Conservation (phyloP, 1,284 basidiomycete genomes). For the Ganoderma lucidum region DNA sequence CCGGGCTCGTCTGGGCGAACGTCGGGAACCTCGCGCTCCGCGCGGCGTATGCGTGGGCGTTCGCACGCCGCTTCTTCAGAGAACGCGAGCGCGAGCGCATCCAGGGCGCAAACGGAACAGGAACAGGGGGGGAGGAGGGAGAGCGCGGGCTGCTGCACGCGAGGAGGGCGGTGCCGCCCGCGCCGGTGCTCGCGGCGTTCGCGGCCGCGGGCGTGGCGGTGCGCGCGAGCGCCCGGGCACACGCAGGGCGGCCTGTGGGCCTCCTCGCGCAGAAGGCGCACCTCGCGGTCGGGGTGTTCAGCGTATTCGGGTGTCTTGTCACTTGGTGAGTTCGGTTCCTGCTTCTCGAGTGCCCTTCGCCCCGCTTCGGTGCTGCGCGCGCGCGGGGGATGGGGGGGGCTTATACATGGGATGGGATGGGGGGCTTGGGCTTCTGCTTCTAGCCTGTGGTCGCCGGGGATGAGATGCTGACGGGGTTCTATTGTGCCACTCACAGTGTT, state of each 20-base stretch:
- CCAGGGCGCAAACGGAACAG: not conserved
- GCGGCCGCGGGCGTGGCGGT: conserved; percentile 38
- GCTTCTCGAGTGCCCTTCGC: not conserved
- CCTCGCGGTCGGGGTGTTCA: conserved; percentile 38
- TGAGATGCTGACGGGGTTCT: conserved; percentile 8
- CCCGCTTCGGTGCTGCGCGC: not conserved
- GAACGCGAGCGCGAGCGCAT: too few species aligned
- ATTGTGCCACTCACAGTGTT: conserved; percentile 12
- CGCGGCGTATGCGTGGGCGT: conserved; percentile 59
- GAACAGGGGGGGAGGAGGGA: not conserved
- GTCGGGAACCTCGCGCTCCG: conserved; percentile 68
- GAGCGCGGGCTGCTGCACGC: conserved; percentile 23
- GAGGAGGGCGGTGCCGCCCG: conserved; percentile 39
- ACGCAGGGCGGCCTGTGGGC: conserved; percentile 30
- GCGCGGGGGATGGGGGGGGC: not conserved
- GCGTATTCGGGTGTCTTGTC: conserved; percentile 38
- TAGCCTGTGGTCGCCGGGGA: not conserved
- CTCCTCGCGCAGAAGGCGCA: conserved; percentile 40
- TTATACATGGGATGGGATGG: too few species aligned
- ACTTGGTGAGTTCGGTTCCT: conserved; percentile 40
- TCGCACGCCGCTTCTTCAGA: conserved; percentile 40
- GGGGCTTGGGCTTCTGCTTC: not conserved
- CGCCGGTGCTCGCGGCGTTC: conserved; percentile 39
- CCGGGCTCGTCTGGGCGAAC: conserved; percentile 80
- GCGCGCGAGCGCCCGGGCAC: conserved; percentile 37